phyloP scores from a whole-genome alignment of 208 protist species.

The Histomonas meleagridis region DNA sequence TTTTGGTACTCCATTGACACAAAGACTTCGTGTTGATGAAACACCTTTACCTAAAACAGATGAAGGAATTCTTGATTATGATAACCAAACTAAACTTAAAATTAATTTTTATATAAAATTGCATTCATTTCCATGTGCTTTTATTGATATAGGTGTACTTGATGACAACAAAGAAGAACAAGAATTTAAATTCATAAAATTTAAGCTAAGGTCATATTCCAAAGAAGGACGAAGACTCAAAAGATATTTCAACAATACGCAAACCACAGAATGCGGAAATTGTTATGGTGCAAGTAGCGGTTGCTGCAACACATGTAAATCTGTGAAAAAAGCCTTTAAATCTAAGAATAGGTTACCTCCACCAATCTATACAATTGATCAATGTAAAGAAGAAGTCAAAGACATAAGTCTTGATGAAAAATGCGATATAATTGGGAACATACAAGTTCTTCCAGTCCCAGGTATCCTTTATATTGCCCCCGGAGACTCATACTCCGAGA shows the following conservation, averaged over 20 bases:
- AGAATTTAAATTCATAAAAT: no score
- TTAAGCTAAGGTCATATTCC: not conserved
- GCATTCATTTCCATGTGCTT: not conserved
- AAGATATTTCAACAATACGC: not conserved
- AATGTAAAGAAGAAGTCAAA: not conserved
- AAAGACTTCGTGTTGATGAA: not conserved
- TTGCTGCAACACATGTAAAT: slow-evolving; percentile 31
- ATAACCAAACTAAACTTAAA: not conserved
- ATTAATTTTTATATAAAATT: not conserved
- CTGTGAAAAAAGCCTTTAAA: not conserved
- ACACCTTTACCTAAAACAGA: not conserved
- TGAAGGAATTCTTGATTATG: not conserved
- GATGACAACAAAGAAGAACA: not conserved
- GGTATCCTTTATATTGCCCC: not conserved
- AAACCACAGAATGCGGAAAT: not conserved
- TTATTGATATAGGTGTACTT: not conserved
- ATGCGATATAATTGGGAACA: not conserved
- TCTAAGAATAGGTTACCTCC: not conserved
- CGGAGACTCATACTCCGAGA: not conserved
- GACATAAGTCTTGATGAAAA: no score
- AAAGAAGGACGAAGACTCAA: not conserved
- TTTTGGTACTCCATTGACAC: not conserved
- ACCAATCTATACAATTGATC: not conserved
- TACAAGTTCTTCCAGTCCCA: not conserved
- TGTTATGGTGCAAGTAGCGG: not conserved